Evolutionary conservation across 352 stramenopile genomes (phyloP), one percentile per base, ranked within the genome.

Genomic region (Elongisporangium anandrum): DNA sequence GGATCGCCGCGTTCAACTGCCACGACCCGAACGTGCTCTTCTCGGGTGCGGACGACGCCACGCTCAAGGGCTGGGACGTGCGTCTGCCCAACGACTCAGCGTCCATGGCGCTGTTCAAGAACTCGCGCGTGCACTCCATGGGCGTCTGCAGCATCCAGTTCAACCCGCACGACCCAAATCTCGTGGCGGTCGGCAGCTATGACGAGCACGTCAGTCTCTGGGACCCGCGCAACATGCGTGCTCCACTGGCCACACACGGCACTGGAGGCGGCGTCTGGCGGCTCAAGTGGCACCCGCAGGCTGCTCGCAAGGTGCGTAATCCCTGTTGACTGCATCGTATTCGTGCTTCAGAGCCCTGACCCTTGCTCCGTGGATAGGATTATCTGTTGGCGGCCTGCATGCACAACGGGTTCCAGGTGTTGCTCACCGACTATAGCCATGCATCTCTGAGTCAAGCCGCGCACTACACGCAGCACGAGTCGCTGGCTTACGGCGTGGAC

Each of bases 111-210:
- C 76, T 78, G 55, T 88, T 92, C 66, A 73, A 84, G 69, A 81
- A 85, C 62, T 7, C 66, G 19, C 70, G 77, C 34, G 59, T 87
- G 57, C 86, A 90, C 66, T 78, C 74, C 1, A 94, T 93, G 84
- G 86, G 86, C 47, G 82, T 95, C 23, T 95, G 86, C 68, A 89
- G 79, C 69, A 88, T 95, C 59, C 86, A 95, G 66, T 92, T 83
- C 50, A 84, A 95, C 54, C 84, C 82, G 57, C 61, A 87, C 39
- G 54, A 88, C 51, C 70, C 81, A 53, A 61, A 71, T 16, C 61
- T 92, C 22, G 72, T 93, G 56, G 86, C 79, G 6, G 79, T 94
- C 12, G 86, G 86, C 45, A 95, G 86, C 75, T 95, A 94, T 69
- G 86, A 95, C 62, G 84, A 94, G 59, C 66, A 81, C 52, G 65